Evolutionary conservation across 306 rosid species (phyloP).

Genomic region (Rosa chinensis): DNA sequence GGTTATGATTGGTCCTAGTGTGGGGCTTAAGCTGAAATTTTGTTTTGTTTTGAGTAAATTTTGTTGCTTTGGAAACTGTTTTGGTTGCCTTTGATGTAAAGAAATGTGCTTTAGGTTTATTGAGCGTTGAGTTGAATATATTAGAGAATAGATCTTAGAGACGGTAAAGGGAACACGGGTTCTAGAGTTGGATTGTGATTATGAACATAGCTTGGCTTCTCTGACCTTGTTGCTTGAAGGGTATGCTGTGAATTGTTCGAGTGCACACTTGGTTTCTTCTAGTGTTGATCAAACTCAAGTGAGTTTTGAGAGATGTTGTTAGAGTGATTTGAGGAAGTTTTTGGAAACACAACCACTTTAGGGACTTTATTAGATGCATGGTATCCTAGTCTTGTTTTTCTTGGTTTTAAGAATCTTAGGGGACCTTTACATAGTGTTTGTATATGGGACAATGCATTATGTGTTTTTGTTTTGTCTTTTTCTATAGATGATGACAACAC

Average conservation of each 20-base stretch:
- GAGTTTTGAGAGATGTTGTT: constrained; percentile 2
- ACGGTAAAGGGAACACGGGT: not conserved
- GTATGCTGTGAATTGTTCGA: not conserved
- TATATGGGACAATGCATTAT: not conserved
- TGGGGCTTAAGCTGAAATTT: not conserved
- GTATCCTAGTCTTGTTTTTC: not conserved
- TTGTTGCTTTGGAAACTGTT: not conserved
- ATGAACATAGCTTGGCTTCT: not conserved
- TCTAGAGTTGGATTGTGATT: not conserved
- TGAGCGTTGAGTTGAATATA: not conserved
- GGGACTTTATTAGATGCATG: not conserved
- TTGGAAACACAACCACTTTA: not conserved
- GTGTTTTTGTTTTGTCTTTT: not conserved
- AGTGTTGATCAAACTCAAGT: not conserved
- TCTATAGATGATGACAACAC: not conserved
- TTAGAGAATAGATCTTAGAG: not conserved
- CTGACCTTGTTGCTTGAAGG: not conserved
- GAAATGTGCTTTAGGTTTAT: not conserved
- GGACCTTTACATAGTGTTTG: not conserved
- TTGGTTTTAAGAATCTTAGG: not conserved
- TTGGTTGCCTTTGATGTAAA: not conserved
- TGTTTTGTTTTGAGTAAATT: not conserved
- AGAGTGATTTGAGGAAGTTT: not conserved
- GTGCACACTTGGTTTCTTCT: not conserved
- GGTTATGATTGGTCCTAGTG: not conserved